Base-by-base conservation (phyloP, 495 filamentous ascomycete genomes). In the Pseudotulostoma volvatum region DNA sequence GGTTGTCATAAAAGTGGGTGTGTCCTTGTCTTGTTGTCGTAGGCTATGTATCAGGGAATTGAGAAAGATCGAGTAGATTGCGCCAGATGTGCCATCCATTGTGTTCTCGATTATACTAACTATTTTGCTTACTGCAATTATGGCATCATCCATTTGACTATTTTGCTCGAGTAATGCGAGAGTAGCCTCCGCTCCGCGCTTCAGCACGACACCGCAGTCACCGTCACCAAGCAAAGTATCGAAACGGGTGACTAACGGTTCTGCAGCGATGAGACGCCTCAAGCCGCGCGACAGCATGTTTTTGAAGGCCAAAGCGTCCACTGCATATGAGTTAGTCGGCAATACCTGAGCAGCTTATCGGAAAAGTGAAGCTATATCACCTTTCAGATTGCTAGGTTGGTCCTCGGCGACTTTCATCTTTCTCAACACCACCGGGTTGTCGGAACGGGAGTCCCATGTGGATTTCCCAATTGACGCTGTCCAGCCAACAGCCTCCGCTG, bases 71-170 rank as follows among this genome's bases (percentile, higher is more conserved):
- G 86, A 82, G 55, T 93, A 95, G 18, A 97, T 66, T 3, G 92
- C 90, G 2, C 90, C 90, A 0, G 85, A 93, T 8, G 90, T 97
- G 35, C 90, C 90, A 52, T 94, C 90, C 90, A 97, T 97, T 31
- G 65, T 74, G 31, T 59, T 76, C 53, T 97, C 90, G n/a, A 96
- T 75, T 3, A 86, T 72, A 5, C 69, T 70, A n/a, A 81, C 78
- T 39, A 97, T 81, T 43, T 68, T 72, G 38, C 76, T 68, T 11
- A 96, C 61, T 18, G 84, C 77, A 20, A 75, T 51, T 5, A 85
- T 75, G 5, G 70, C 68, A 47, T 97, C 90, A 14, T 75, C 70
- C 0, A 67, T 68, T 1, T 77, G 53, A 16, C 70, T 60, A 2
- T 62, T 63, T 36, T 63, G 55, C 4, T 71, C 56, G 19, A 93